Conservation (phyloP, 2,329 filamentous ascomycete genomes). For the Metarhizium sp. region DNA sequence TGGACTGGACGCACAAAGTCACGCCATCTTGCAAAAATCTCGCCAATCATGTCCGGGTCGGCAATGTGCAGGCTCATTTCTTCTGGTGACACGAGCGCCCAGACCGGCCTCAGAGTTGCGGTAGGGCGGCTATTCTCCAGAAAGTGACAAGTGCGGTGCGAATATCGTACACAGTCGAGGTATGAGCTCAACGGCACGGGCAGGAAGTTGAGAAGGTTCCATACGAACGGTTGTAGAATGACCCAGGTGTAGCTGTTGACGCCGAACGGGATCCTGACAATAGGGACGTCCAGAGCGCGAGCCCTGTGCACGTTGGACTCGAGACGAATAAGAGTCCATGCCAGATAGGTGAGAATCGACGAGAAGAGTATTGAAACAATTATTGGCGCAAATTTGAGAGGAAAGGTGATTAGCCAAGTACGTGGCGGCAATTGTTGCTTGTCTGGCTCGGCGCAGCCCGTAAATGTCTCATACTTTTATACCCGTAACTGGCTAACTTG, state of each 20-base stretch:
- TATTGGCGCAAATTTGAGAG: no score
- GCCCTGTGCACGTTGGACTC: background rate
- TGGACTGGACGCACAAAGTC: conserved; percentile 4
- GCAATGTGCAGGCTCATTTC: background rate
- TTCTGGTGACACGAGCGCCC: background rate
- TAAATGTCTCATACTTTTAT: no score
- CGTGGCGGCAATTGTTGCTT: no score
- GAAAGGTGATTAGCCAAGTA: no score
- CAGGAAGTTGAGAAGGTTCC: background rate
- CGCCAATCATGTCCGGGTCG: conserved; percentile 1
- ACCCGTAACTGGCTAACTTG: no score
- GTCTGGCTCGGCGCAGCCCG: no score
- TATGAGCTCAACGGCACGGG: background rate
- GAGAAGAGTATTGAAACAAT: no score
- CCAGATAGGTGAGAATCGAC: background rate
- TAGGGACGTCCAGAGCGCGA: background rate
- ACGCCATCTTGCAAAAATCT: background rate
- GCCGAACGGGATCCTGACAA: background rate
- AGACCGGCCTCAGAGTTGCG: background rate
- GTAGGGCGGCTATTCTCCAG: background rate
- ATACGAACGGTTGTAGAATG: conserved; percentile 8
- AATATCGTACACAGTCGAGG: background rate
- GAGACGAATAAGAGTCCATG: background rate
- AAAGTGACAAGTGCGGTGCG: background rate
- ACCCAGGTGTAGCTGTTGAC: conserved; percentile 14